Evolutionary conservation across 129 eudicot genomes (phyloP), one percentile per base, ranked within the genome.

Genomic region (Lactuca sativa): DNA sequence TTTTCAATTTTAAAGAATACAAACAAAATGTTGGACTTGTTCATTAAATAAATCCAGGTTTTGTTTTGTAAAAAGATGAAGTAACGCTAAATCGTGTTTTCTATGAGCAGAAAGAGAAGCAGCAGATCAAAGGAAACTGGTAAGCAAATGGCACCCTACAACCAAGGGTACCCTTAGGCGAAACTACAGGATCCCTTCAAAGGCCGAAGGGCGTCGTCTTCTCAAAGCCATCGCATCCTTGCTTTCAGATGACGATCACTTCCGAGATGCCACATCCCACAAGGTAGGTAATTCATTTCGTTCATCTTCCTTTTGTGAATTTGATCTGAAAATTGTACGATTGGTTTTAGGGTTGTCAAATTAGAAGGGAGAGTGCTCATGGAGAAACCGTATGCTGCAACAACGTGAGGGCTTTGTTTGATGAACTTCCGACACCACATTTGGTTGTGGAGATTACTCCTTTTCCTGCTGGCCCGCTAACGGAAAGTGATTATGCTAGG

Each of bases 121-220:
- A 71, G 67, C 91, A 33, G 95, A 88, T 17, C 84, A 62, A 80
- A 78, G 97, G 76, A 90, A 90, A 52, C 18, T 90, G 9, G 96
- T 87, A 36, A 84, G 97, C 88, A 95, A 95, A 88, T 95, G 99
- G 99, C 99, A 90, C 78, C 96, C 97, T 0, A 90, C 99, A 30
- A 95, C 97, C 7, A 90, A 95, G 78, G 99, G 99, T 15, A 95
- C 99, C 18, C 92, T 95, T 4, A 88, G 81, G 76, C 82, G 98
- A 74, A 74, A 65, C 71, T 65, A 74, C 67, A 56, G 79, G 21
- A 34, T 74, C n/a, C 86, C 89, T 51, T 85, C 90, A 54, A 85
- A 79, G 67, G 41, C 87, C 2, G 97, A 86, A 73, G 97, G 96
- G 18, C 86, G 80, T 6, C 91, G 96, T n/a, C 95, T 95, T 78